Conservation (phyloP, 331 rosid genomes). For the Quercus tomentella region DNA sequence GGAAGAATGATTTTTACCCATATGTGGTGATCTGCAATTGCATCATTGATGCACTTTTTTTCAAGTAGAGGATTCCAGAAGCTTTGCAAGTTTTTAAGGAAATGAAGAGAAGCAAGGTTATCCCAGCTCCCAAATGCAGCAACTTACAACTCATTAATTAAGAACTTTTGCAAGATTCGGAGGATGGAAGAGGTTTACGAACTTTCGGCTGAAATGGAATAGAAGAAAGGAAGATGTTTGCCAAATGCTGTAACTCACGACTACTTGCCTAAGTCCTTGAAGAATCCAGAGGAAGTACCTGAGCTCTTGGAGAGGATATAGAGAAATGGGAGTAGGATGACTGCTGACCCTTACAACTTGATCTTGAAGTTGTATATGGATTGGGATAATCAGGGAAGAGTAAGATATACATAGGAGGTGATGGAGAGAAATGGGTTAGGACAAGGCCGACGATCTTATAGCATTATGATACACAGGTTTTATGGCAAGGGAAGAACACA, state of each 20-base stretch:
- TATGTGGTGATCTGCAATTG: conserved; percentile 69
- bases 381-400: conserved; percentile 54
- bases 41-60: conserved; percentile 73
- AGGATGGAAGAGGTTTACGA: conserved; percentile 61
- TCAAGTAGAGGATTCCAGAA: conserved; percentile 79
- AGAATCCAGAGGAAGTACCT: conserved; percentile 52
- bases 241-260: conserved; percentile 53
- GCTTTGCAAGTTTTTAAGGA: conserved; percentile 51
- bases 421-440: conserved; percentile 66
- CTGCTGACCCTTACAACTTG: conserved; percentile 56
- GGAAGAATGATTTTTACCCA: conserved; percentile 49
- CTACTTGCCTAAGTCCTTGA: conserved; percentile 52
- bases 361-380: conserved; percentile 63
- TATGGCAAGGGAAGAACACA: conserved; percentile 50
- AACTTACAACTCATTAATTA: conserved; percentile 66
- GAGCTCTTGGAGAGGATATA: conserved; percentile 51
- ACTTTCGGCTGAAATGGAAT: conserved; percentile 59
- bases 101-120: conserved; percentile 47
- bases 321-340: conserved; percentile 48
- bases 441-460: conserved; percentile 60
- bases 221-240: conserved; percentile 41
- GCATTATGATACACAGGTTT: conserved; percentile 65
- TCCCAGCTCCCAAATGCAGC: conserved; percentile 33
- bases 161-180: conserved; percentile 57
- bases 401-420: conserved; percentile 51